A percentile compares a stretch with the other conserved stretches of the same genome.
Evolutionary conservation across 345 rosid genomes (phyloP).

Genomic region (Brassica carinata): DNA sequence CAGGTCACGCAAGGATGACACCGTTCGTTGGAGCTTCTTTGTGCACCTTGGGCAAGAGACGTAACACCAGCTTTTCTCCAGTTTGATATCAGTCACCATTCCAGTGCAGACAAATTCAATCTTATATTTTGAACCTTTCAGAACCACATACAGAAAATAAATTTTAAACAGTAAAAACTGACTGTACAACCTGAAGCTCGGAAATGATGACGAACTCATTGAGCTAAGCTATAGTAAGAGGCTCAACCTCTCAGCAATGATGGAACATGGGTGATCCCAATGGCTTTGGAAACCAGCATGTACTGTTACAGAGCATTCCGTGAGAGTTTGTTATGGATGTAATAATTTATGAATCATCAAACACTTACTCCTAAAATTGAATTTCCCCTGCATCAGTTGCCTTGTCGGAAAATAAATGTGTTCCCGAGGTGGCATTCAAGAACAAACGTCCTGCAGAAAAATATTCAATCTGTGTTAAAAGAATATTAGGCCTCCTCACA

Average conservation of each 20-base stretch:
- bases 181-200: too few species aligned
- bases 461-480: background rate
- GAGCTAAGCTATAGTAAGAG: too few species aligned
- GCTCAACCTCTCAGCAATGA: too few species aligned
- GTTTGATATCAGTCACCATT: too few species aligned
- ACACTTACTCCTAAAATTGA: background rate
- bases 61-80: background rate
- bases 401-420: background rate
- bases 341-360: background rate
- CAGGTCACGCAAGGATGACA: background rate
- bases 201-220: too few species aligned
- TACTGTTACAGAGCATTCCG: background rate
- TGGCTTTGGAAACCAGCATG: background rate
- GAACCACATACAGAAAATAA: too few species aligned
- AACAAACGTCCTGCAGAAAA: background rate
- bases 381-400: background rate
- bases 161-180: too few species aligned
- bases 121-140: too few species aligned
- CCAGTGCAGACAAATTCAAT: too few species aligned
- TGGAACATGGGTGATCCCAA: background rate
- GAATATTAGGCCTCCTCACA: background rate
- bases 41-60: background rate
- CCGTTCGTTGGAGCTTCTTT: background rate
- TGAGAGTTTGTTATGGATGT: background rate
- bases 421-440: background rate